A percentile compares a stretch with the other conserved stretches of the same genome.
Conservation (phyloP, 1,139 yeast species). For the Suhomyces maxii region DNA sequence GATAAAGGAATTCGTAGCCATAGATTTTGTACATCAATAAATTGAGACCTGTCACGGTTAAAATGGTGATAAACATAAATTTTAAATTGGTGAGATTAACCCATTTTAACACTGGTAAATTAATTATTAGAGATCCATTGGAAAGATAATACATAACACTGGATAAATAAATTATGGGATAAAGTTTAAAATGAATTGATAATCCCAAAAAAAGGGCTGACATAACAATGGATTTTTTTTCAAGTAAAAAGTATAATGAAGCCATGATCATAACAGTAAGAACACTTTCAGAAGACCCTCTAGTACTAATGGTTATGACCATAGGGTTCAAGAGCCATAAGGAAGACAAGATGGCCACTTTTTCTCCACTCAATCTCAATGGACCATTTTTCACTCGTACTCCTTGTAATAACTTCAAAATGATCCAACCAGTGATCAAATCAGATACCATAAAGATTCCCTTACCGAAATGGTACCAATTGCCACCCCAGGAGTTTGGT, state of each 20-base stretch:
- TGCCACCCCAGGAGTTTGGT: constrained; percentile 55
- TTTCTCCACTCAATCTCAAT: constrained; percentile 23
- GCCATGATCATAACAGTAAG: constrained; percentile 75
- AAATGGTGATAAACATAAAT: constrained; percentile 41
- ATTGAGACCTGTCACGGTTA: constrained; percentile 49
- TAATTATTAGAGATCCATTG: constrained; percentile 21
- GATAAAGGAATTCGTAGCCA: constrained; percentile 74
- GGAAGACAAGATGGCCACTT: constrained; percentile 46
- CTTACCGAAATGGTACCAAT: constrained; percentile 74
- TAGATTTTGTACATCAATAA: constrained; percentile 62
- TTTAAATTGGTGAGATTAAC: constrained; percentile 47
- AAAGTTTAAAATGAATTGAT: constrained; percentile 85
- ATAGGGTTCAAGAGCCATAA: constrained; percentile 93
- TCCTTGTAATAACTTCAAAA: constrained; percentile 39
- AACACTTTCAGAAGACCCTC: constrained; percentile 93
- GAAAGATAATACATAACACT: constrained; percentile 41
- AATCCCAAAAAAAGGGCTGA: constrained; percentile 74
- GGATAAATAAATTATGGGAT: constrained; percentile 83
- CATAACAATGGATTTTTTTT: constrained; percentile 28
- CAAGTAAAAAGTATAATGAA: constrained; percentile 48
- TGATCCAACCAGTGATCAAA: constrained; percentile 72
- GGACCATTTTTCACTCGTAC: constrained; percentile 15
- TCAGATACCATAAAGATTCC: constrained; percentile 75
- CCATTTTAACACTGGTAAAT: constrained; percentile 34
- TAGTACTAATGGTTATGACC: constrained; percentile 89